phyloP scores from a whole-genome alignment of 805 yeast species.

The Wickerhamomyces alni region DNA sequence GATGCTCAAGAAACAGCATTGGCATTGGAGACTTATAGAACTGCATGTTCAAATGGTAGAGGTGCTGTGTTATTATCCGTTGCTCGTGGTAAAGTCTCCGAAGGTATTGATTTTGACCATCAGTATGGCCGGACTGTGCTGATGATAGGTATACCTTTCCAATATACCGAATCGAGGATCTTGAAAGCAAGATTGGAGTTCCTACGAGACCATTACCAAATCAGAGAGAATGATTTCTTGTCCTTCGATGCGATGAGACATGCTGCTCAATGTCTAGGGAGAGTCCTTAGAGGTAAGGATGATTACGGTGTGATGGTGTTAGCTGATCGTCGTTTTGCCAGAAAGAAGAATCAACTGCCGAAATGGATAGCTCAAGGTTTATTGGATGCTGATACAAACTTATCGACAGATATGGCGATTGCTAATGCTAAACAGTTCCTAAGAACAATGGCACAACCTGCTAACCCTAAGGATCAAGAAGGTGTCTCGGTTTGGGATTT shows the following conservation, averaged over 20 bases:
- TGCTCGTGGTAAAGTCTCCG: constrained; percentile 98
- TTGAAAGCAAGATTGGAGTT: constrained; percentile 93
- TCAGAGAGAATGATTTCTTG: constrained; percentile 87
- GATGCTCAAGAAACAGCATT: constrained; percentile 97
- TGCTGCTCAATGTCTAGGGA: constrained; percentile 97
- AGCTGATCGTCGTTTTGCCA: constrained; percentile 88
- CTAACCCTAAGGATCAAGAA: constrained; percentile 82
- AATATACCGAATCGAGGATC: constrained; percentile 95
- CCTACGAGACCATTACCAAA: constrained; percentile 85
- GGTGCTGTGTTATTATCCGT: constrained; percentile 96
- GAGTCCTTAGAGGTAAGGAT: constrained; percentile 96
- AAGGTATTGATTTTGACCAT: constrained; percentile 98
- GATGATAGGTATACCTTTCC: constrained; percentile 99
- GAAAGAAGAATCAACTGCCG: constrained; percentile 84
- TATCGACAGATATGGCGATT: constrained; percentile 96
- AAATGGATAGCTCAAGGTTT: constrained; percentile 96
- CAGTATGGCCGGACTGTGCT: constrained; percentile 96
- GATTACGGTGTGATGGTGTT: constrained; percentile 98
- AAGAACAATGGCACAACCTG: constrained; percentile 91
- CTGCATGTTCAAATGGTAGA: constrained; percentile 95
- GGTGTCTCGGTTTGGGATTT: constrained; percentile 92
- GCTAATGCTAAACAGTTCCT: constrained; percentile 91
- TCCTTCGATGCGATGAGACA: constrained; percentile 99
- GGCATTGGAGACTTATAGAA: constrained; percentile 91
- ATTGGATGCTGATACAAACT: constrained; percentile 82